Evolutionary conservation across 1,284 basidiomycete genomes (phyloP).

Genomic region (Ceratobasidium sp.): DNA sequence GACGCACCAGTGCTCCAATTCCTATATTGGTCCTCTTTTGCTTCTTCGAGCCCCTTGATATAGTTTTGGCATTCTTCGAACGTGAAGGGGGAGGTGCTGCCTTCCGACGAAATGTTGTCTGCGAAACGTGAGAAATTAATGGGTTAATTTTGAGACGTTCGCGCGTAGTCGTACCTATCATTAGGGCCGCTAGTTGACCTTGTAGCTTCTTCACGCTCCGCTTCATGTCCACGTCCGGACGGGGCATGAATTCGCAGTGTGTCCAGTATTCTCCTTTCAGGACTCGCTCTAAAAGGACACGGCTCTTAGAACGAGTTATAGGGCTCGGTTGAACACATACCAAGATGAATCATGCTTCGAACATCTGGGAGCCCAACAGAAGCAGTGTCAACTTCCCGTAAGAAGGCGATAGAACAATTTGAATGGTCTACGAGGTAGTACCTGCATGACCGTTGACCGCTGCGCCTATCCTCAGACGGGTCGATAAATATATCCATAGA

Average conservation of each 20-base stretch:
- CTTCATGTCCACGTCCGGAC: conserved; percentile 22
- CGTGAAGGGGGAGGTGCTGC: conserved; percentile 34
- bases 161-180: conserved; percentile 34
- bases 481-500: conserved; percentile 40
- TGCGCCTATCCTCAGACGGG: not conserved
- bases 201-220: conserved; percentile 23
- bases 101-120: conserved; percentile 41
- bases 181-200: conserved; percentile 29
- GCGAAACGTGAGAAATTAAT: not conserved
- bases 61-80: conserved; percentile 27
- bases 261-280: conserved; percentile 41
- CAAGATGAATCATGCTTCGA: conserved; percentile 25
- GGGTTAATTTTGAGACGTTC: not conserved
- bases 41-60: conserved; percentile 18
- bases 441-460: conserved; percentile 4
- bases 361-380: conserved; percentile 37
- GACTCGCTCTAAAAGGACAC: not conserved
- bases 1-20: conserved; percentile 35
- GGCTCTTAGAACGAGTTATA: not conserved
- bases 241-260: conserved; percentile 40
- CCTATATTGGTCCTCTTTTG: not conserved
- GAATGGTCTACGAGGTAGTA: conserved; percentile 42
- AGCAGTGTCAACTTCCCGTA: conserved; percentile 19
- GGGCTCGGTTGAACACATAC: not conserved
- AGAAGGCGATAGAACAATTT: not conserved